Conservation (phyloP, 2,329 filamentous ascomycete genomes). For the Epichloe baconii region DNA sequence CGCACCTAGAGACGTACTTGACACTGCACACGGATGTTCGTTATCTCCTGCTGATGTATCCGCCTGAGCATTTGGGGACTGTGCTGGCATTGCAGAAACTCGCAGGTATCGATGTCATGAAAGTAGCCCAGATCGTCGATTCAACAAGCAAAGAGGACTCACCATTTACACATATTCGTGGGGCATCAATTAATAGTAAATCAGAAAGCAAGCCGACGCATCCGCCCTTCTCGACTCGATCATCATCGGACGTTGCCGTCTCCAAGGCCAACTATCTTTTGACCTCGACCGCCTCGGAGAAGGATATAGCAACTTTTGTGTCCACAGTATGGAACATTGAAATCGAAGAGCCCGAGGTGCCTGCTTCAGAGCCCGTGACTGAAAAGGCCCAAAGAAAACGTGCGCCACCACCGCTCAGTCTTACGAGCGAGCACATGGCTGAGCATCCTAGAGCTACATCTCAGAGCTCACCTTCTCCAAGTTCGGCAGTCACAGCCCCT, state of each 20-base stretch:
- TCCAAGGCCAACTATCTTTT: constrained; percentile 45
- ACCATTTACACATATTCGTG: constrained; percentile 27
- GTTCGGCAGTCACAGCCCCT: not conserved
- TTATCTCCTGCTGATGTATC: constrained; percentile 47
- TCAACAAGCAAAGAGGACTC: constrained; percentile 23
- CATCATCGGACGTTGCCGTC: constrained; percentile 22
- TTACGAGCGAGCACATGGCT: constrained; percentile 15
- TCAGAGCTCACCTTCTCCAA: constrained; percentile 12
- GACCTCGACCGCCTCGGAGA: constrained; percentile 37
- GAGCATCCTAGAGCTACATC: constrained; percentile 16
- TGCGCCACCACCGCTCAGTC: constrained; percentile 16
- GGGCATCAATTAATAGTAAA: constrained; percentile 16
- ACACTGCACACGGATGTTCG: constrained; percentile 37
- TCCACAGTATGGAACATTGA: constrained; percentile 35
- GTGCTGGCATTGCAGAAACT: constrained; percentile 44
- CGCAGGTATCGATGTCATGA: constrained; percentile 42
- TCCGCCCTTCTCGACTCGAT: constrained; percentile 12
- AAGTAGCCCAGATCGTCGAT: constrained; percentile 44
- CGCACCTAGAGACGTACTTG: constrained; percentile 48
- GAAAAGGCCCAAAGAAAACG: constrained; percentile 11
- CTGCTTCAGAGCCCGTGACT: constrained; percentile 21
- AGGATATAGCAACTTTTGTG: constrained; percentile 41
- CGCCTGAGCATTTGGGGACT: constrained; percentile 41
- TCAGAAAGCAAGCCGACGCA: constrained; percentile 12
- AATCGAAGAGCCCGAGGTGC: constrained; percentile 18